phyloP scores from a whole-genome alignment of 1,284 basidiomycete genomes.

The Apiotrichum brassicae region DNA sequence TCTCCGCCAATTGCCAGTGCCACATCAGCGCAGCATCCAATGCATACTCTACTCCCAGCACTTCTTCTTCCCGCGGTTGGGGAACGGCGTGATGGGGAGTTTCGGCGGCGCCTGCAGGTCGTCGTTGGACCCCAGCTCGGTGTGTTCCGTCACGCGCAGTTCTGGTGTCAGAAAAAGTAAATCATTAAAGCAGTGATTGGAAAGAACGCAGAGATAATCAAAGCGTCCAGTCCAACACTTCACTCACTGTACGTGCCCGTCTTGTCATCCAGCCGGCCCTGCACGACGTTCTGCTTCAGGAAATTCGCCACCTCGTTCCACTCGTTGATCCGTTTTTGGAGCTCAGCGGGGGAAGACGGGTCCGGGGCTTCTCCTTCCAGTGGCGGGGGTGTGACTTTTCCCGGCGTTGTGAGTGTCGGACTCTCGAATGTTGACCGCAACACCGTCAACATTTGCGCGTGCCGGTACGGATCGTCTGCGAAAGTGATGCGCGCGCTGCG shows the following conservation, averaged over 20 bases:
- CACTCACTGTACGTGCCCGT: constrained; percentile 35
- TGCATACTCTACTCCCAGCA: constrained; percentile 12
- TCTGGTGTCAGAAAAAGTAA: constrained; percentile 24
- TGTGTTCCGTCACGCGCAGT: constrained; percentile 41
- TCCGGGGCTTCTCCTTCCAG: constrained; percentile 15
- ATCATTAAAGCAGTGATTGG: too few relatives aligned
- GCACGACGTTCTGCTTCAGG: constrained; percentile 43
- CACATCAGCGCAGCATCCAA: too few relatives aligned
- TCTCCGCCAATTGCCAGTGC: too few relatives aligned
- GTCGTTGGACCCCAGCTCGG: constrained; percentile 43
- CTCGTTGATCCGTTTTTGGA: constrained; percentile 39
- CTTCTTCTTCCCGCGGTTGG: constrained; percentile 32
- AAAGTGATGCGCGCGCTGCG: constrained; percentile 43
- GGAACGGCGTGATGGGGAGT: constrained; percentile 41
- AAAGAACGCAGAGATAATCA: too few relatives aligned
- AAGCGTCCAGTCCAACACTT: not conserved
- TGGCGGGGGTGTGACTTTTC: constrained; percentile 2
- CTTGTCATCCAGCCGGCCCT: constrained; percentile 35
- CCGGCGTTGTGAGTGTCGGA: constrained; percentile 34
- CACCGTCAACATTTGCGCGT: constrained; percentile 26
- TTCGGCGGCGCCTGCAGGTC: constrained; percentile 30
- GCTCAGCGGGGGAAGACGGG: constrained; percentile 20
- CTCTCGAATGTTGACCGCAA: constrained; percentile 38
- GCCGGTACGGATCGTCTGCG: constrained; percentile 34
- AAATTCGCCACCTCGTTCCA: constrained; percentile 45